Percentiles rank a stretch among this genome's conserved stretches.
phyloP scores from a whole-genome alignment of 140 eudicot species.

The Senecio squalidus region DNA sequence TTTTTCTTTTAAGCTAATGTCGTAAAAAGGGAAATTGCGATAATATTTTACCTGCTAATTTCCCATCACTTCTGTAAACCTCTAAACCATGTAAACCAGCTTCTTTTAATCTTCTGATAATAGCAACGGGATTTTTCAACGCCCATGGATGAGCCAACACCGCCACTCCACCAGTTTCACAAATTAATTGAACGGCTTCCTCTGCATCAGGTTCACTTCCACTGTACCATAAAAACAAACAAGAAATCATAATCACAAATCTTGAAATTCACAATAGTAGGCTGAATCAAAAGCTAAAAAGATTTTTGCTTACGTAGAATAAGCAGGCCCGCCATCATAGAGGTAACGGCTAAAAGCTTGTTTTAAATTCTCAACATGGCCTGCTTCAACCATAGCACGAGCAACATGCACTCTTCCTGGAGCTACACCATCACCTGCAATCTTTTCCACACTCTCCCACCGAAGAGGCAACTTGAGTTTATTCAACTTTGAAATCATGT shows the following conservation, averaged over 20 bases:
- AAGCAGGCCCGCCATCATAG: constrained; percentile 96
- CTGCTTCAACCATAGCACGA: constrained; percentile 95
- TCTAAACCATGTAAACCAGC: constrained; percentile 94
- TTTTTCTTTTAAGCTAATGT: too few relatives aligned
- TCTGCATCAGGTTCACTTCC: constrained; percentile 90
- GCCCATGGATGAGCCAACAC: constrained; percentile 99
- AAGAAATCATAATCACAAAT: too few relatives aligned
- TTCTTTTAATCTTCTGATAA: constrained; percentile 73
- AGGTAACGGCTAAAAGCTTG: constrained; percentile 90
- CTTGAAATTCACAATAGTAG: too few relatives aligned
- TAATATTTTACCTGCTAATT: constrained; percentile 57
- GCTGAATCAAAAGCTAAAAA: constrained; percentile 3
- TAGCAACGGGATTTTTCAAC: constrained; percentile 60
- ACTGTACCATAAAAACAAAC: constrained; percentile 26
- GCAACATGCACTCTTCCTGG: constrained; percentile 97
- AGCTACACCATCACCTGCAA: constrained; percentile 94
- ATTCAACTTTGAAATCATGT: constrained; percentile 71
- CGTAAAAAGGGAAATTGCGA: neutral
- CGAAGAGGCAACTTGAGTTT: constrained; percentile 71
- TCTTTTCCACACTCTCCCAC: constrained; percentile 76
- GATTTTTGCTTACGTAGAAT: constrained; percentile 54
- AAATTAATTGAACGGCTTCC: constrained; percentile 60
- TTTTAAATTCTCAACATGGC: constrained; percentile 80
- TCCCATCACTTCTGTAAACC: constrained; percentile 91
- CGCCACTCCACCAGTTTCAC: constrained; percentile 85